Percentiles rank a stretch among this genome's conserved stretches.
These are phyloP conservation scores for Candolleomyces efflorescens DNA, from an alignment of 768 basidiomycete species.

Conservation along the genomic window DNA sequence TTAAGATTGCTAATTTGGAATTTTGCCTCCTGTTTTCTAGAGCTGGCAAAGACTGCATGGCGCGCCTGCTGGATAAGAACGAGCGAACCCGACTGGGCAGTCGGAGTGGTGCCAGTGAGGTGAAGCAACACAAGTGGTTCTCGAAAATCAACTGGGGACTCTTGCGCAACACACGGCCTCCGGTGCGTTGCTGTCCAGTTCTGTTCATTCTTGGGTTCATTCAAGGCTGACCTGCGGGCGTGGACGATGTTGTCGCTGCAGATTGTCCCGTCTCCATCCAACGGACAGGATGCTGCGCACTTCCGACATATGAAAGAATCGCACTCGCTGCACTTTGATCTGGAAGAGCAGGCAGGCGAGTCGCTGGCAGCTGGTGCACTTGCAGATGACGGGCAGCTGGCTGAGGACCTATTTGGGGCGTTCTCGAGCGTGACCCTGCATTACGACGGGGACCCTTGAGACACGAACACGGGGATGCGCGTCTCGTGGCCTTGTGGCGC, in stretches of 20 bases:
- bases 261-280: constrained; percentile 79
- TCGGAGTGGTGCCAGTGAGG: constrained; percentile 93
- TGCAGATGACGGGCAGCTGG: constrained; percentile 28
- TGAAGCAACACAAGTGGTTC: constrained; percentile 99
- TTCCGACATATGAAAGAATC: constrained; percentile 91
- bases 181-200: constrained; percentile 52
- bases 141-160: constrained; percentile 95
- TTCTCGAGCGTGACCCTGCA: constrained; percentile 90
- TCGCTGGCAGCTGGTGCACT: constrained; percentile 27
- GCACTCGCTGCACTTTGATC: constrained; percentile 85
- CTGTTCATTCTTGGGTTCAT: background rate
- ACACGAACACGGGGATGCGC: background rate
- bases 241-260: constrained; percentile 25
- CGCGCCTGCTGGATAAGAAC: constrained; percentile 86
- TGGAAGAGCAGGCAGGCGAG: constrained; percentile 60
- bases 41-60: constrained; percentile 83
- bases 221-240: background rate
- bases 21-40: constrained; percentile 35
- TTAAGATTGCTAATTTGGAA: constrained; percentile 20
- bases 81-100: constrained; percentile 87
- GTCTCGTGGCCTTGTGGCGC: too few species aligned
- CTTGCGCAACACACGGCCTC: constrained; percentile 86
- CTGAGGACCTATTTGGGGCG: constrained; percentile 72
- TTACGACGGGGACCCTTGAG: constrained; percentile 66
- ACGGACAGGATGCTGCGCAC: constrained; percentile 80